A percentile compares a stretch with the other conserved stretches of the same genome.
Conservation (phyloP, 23 red algal species). For the Chondrus crispus region DNA sequence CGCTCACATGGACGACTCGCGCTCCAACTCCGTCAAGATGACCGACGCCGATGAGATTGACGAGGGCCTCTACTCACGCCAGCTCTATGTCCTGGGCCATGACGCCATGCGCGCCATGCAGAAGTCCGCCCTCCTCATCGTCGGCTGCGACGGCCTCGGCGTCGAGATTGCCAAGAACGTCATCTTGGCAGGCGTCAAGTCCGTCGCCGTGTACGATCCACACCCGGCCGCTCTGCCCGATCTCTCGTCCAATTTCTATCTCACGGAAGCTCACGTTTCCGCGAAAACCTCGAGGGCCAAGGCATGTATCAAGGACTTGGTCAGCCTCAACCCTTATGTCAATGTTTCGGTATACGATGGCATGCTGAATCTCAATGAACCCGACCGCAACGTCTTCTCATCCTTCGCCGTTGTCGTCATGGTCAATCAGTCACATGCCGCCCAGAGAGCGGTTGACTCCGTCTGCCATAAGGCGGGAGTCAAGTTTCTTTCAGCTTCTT, state of each 20-base stretch:
- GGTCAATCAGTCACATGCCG: slow-evolving; percentile 74
- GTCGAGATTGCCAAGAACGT: slow-evolving; percentile 98
- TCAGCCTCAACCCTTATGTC: slow-evolving; percentile 85
- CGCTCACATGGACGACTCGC: neutral
- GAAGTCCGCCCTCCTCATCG: slow-evolving; percentile 76
- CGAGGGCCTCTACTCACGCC: slow-evolving; percentile 94
- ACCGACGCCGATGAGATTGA: slow-evolving; percentile 78
- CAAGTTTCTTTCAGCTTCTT: slow-evolving; percentile 67
- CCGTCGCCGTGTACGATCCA: slow-evolving; percentile 79
- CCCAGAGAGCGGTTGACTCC: slow-evolving; percentile 48
- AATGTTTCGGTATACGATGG: slow-evolving; percentile 61
- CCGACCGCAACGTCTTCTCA: slow-evolving; percentile 12
- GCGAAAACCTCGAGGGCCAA: slow-evolving; percentile 28
- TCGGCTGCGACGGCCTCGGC: slow-evolving; percentile 85
- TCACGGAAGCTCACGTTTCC: slow-evolving; percentile 39
- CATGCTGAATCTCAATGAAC: slow-evolving; percentile 15
- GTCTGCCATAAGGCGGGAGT: slow-evolving; percentile 64
- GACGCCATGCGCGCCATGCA: slow-evolving; percentile 92
- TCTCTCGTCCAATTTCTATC: slow-evolving; percentile 92
- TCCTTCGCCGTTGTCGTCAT: slow-evolving; percentile 79
- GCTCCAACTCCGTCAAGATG: slow-evolving; percentile 26
- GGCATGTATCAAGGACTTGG: slow-evolving; percentile 60
- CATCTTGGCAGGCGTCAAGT: slow-evolving; percentile 88
- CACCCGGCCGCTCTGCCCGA: slow-evolving; percentile 37
- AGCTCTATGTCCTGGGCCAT: slow-evolving; percentile 97